Conservation (phyloP, 148 eudicot genomes). For the Rhododendron kiyosumense region DNA sequence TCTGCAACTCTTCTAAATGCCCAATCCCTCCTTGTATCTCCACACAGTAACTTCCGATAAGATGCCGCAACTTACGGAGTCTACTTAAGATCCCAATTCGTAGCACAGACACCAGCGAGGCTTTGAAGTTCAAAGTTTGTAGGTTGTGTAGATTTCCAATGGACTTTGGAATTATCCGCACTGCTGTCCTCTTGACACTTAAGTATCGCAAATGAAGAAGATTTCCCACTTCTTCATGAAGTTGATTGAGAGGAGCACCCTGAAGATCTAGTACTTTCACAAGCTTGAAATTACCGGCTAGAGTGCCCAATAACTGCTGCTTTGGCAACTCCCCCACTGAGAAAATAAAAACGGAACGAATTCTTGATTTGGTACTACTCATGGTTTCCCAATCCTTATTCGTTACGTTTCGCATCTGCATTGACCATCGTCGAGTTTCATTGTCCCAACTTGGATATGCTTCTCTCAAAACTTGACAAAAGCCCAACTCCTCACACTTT, state of each 20-base stretch:
- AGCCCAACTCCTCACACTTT: no score
- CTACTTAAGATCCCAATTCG: not conserved
- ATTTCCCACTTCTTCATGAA: not conserved
- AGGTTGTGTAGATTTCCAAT: constrained; percentile 1
- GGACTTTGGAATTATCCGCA: not conserved
- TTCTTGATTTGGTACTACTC: no score
- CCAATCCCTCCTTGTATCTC: no score
- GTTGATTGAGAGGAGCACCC: not conserved
- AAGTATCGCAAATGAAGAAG: not conserved
- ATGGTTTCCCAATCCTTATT: no score
- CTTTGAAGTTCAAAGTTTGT: not conserved
- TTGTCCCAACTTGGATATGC: no score
- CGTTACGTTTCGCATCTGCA: no score
- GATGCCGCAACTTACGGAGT: constrained; percentile 3
- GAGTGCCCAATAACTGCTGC: not conserved
- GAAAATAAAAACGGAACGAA: no score
- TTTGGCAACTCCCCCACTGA: not conserved
- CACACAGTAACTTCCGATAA: not conserved
- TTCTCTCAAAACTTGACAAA: no score
- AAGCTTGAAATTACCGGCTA: not conserved
- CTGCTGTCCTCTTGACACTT: not conserved
- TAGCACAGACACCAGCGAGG: not conserved
- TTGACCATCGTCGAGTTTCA: no score
- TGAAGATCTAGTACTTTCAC: not conserved
- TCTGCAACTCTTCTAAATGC: no score